Evolutionary conservation across 2,329 filamentous ascomycete species (phyloP), one percentile per base, ranked within the genome.

Genomic region (Daldinia sp.): DNA sequence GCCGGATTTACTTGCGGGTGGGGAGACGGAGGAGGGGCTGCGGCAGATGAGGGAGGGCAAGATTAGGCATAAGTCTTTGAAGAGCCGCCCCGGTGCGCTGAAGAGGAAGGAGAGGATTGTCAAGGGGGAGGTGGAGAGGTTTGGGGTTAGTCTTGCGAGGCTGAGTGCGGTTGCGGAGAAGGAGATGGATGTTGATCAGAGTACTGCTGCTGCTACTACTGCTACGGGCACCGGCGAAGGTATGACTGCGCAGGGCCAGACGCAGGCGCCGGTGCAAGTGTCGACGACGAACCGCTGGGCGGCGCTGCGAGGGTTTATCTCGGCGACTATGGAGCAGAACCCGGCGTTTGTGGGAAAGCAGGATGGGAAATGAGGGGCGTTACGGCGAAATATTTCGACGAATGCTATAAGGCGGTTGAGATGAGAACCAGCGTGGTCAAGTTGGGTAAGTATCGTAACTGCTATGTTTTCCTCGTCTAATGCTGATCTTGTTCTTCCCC

Each of bases 311-410:
- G 88, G 83, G 8, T 96, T 94, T 74, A 96, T 97, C 52, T 90
- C 91, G 1, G 85, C 89, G 39, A 97, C 92, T 0, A 92, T 97
- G 88, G 92, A 97, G 79, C 90, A 92, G 77, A 94, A 94, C 70
- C 87, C 90, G 11, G 91, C 90, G 2, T 96, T 96, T 74, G 76
- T 82, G 37, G 66, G 19, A 32, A 74, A 75, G 34, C n/a, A 65
- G 43, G 64, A 68, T 30, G 66, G 48, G 13, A 68, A 70, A 50
- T 69, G 63, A 72, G 61, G 30, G 21, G 19, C 3, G 49, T 15
- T 10, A 15, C 5, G 9, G 15, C 4, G 15, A 21, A 29, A 11
- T 17, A 39, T 29, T 29, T 3, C 11, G n/a, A 47, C 8, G 21
- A 48, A 6, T 11, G 7, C 21, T 45, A 4, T n/a, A 45, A 45